phyloP scores from a whole-genome alignment of 1,139 yeast genomes.

The Suhomyces coccinellae region DNA sequence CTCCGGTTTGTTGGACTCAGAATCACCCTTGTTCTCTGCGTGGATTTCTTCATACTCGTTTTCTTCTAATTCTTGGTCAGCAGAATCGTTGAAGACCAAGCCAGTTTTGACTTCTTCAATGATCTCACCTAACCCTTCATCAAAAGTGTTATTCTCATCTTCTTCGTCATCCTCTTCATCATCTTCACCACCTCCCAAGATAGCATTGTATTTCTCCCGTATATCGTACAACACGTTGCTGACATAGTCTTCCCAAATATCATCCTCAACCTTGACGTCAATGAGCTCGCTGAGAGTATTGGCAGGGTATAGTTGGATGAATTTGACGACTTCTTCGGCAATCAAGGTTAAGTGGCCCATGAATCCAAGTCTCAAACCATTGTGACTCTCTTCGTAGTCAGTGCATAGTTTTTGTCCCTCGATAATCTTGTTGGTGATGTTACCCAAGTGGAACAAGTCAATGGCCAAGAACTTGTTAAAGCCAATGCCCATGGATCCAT shows the following conservation, averaged over 20 bases:
- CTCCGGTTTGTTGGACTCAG: slow-evolving; percentile 25
- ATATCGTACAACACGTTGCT: slow-evolving; percentile 82
- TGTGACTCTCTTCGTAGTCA: slow-evolving; percentile 58
- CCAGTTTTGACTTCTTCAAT: slow-evolving; percentile 42
- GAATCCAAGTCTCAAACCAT: slow-evolving; percentile 82
- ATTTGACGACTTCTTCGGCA: slow-evolving; percentile 96
- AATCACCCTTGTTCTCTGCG: slow-evolving; percentile 24
- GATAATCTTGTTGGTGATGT: slow-evolving; percentile 75
- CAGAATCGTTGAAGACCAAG: slow-evolving; percentile 35
- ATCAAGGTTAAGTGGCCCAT: slow-evolving; percentile 97
- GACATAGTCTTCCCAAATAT: slow-evolving; percentile 82
- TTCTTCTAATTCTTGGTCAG: slow-evolving; percentile 34
- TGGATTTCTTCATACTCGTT: slow-evolving; percentile 23
- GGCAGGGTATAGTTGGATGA: slow-evolving; percentile 73
- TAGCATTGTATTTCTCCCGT: slow-evolving; percentile 93
- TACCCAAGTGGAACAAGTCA: slow-evolving; percentile 78
- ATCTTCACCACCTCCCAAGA: slow-evolving; percentile 71
- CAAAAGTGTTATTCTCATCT: slow-evolving; percentile 42
- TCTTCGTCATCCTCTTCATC: slow-evolving; percentile 36
- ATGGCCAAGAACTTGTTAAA: slow-evolving; percentile 87
- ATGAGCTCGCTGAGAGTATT: slow-evolving; percentile 60
- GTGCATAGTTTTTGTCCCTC: slow-evolving; percentile 80
- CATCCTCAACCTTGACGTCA: slow-evolving; percentile 57
- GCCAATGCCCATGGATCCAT: slow-evolving; percentile 90
- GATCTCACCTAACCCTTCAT: slow-evolving; percentile 53